These are phyloP conservation scores for Colletotrichum tropicale DNA, from an alignment of 2,329 filamentous ascomycete genomes.

Conservation along the genomic window DNA sequence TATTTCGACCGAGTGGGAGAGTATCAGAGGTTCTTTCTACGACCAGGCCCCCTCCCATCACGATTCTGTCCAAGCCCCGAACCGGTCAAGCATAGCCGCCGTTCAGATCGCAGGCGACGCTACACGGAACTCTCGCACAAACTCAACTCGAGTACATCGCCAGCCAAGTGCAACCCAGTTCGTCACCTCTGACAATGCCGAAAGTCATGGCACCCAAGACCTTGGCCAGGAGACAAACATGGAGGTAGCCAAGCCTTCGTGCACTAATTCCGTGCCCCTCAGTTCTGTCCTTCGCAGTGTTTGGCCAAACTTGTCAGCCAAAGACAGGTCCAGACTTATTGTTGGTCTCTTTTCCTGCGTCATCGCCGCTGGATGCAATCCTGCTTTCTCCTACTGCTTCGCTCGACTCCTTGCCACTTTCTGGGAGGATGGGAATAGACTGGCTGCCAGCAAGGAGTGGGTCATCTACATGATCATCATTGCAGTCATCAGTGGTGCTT, in stretches of 20 bases:
- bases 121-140: background rate
- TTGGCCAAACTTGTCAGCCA: background rate
- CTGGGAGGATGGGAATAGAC: slow-evolving; percentile 57
- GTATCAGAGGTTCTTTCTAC: background rate
- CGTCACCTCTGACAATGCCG: background rate
- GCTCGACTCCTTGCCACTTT: slow-evolving; percentile 75
- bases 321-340: slow-evolving; percentile 59
- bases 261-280: slow-evolving; percentile 37
- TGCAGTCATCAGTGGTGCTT: slow-evolving; percentile 67
- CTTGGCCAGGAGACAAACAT: background rate
- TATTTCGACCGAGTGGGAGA: background rate
- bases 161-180: background rate
- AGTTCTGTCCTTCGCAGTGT: slow-evolving; percentile 12
- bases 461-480: slow-evolving; percentile 73
- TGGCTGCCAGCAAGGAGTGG: slow-evolving; percentile 64
- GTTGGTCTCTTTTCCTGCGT: slow-evolving; percentile 66
- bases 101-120: background rate
- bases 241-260: background rate
- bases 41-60: background rate
- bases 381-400: slow-evolving; percentile 78
- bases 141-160: background rate
- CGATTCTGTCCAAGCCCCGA: background rate
- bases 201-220: background rate
- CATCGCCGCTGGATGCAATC: slow-evolving; percentile 69
- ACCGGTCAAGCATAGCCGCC: background rate